Percentiles rank a stretch among this genome's conserved stretches.
phyloP scores from a whole-genome alignment of 2,329 filamentous ascomycete genomes.

The Aspergillus tanneri region DNA sequence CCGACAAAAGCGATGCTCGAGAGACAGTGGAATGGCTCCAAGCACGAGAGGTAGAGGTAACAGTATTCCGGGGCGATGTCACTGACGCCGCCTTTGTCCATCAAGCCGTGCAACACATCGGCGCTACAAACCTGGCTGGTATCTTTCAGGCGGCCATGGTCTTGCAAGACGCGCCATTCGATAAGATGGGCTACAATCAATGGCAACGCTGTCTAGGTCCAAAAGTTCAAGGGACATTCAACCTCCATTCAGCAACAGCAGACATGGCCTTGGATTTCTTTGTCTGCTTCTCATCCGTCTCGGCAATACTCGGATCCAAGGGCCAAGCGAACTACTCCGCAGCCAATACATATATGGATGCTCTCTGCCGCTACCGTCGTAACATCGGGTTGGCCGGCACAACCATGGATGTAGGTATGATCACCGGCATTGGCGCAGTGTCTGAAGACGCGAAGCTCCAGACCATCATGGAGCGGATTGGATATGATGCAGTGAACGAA shows the following conservation, averaged over 20 bases:
- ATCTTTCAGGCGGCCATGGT: conserved; percentile 8
- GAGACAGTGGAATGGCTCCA: background rate
- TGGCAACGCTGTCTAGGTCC: background rate
- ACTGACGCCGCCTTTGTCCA: background rate
- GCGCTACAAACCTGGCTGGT: background rate
- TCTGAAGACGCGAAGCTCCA: background rate
- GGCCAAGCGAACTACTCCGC: conserved; percentile 9
- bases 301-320: background rate
- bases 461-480: background rate
- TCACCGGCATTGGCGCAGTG: conserved; percentile 2
- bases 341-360: conserved; percentile 5
- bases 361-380: conserved; percentile 1
- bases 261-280: conserved; percentile 6
- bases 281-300: conserved; percentile 5
- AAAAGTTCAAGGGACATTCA: conserved; percentile 5
- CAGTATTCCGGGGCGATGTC: conserved; percentile 1
- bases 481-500: conserved; percentile 3
- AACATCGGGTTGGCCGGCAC: background rate
- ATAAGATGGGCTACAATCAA: conserved; percentile 2
- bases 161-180: background rate
- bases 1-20: background rate
- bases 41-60: background rate
- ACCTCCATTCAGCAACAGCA: background rate
- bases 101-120: background rate
- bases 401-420: background rate